Evolutionary conservation across 2,329 filamentous ascomycete species (phyloP), one percentile per base, ranked within the genome.

Genomic region (Claviceps sorghi): DNA sequence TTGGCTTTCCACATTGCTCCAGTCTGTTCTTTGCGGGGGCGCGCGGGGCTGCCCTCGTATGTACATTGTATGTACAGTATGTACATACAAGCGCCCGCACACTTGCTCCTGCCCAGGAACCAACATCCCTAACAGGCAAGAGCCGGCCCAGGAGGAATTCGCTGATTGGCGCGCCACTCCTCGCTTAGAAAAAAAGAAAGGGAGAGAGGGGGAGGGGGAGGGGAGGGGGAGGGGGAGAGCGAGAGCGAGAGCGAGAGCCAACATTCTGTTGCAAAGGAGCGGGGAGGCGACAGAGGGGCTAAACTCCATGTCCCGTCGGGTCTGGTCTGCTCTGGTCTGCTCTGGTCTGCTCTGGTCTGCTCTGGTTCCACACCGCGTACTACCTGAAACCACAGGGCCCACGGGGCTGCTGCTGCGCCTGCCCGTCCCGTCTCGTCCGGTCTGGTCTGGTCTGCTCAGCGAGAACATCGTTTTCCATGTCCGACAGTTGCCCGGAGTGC

Each of bases 101-200:
- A 17, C 11, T 13, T 4, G 26, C 34, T 15, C 34, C 13, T 15
- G 34, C 21, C 15, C 36, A 32, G 41, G 36, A 26, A 26, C 49
- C 40, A 38, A 19, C 29, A 38, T 51, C 49, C 42, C 49, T 21
- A 38, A 38, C 32, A 40, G 42, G 41, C 49, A 51, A 40, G 49
- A 21, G 22, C 19, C 42, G 19, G 22, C 8, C 22, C 42, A 17
- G 2, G 41, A 15, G 49, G 30, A 38, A 38, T 21, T 30, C 42
- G 42, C 21, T 51, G 42, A 51, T 51, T 51, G 49, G 49, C 42
- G 17, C 49, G 49, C 42, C 42, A 17, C 29, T 19, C 11, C 47
- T 49, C 48, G 38, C 38, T 42, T 50, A 50, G 26, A 45, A 40
- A n/a, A 40, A 40, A 40, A 40, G 15, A 40, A 26, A 26, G n/a